Evolutionary conservation across 2,329 filamentous ascomycete species (phyloP).

Genomic region (Fusarium dlaminii): DNA sequence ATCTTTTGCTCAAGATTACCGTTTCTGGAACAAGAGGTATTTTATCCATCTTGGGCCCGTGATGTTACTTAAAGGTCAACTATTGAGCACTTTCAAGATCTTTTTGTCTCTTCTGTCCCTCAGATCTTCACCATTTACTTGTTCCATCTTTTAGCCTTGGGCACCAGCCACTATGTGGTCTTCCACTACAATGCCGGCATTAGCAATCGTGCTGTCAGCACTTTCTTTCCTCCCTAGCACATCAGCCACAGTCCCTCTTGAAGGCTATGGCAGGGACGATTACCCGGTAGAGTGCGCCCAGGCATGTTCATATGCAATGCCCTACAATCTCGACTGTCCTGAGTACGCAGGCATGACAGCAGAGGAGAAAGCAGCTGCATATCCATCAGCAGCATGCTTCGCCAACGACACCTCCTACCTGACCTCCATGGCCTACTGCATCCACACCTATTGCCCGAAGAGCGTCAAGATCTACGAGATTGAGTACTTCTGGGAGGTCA

Average conservation of each 20-base stretch:
- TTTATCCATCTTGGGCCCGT: neutral
- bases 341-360: constrained; percentile 32
- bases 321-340: constrained; percentile 30
- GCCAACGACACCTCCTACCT: constrained; percentile 24
- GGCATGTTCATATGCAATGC: constrained; percentile 28
- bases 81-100: neutral
- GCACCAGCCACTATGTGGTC: neutral
- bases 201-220: neutral
- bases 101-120: rapidly evolving
- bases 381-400: constrained; percentile 29
- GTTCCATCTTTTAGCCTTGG: rapidly evolving
- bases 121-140: too few relatives aligned
- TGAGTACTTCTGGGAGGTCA: constrained; percentile 28
- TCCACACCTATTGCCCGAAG: constrained; percentile 4
- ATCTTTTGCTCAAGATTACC: neutral
- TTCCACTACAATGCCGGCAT: neutral
- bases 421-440: constrained; percentile 37
- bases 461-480: constrained; percentile 5
- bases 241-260: constrained; percentile 16
- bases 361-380: constrained; percentile 18
- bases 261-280: constrained; percentile 28
- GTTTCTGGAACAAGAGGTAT: neutral
- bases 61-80: neutral
- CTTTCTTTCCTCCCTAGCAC: neutral
- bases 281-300: constrained; percentile 20